phyloP scores from a whole-genome alignment of 2,329 filamentous ascomycete genomes.

The Grosmannia serpens region DNA sequence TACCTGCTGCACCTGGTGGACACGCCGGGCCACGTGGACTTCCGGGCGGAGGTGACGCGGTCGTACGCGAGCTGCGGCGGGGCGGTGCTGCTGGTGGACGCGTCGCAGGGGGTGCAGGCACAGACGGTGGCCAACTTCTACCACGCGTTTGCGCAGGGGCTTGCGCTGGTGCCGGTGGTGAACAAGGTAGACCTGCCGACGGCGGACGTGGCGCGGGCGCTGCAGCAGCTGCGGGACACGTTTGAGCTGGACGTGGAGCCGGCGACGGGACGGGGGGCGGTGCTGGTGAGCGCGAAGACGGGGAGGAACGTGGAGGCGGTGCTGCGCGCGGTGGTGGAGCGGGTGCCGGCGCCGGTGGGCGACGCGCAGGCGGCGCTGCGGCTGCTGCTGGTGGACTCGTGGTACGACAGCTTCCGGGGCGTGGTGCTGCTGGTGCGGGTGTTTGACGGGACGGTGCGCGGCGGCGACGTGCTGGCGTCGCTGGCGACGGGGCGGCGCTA shows the following conservation, averaged over 20 bases:
- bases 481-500: slow-evolving; percentile 85
- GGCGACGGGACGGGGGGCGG: slow-evolving; percentile 38
- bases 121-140: slow-evolving; percentile 99
- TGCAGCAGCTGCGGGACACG: slow-evolving; percentile 73
- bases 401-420: slow-evolving; percentile 94
- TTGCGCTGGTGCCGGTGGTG: slow-evolving; percentile 79
- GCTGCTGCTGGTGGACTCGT: slow-evolving; percentile 87
- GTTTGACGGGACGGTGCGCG: slow-evolving; percentile 74
- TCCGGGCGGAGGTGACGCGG: slow-evolving; percentile 87
- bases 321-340: slow-evolving; percentile 73
- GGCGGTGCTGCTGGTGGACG: slow-evolving; percentile 84
- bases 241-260: slow-evolving; percentile 78
- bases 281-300: slow-evolving; percentile 79
- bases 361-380: slow-evolving; percentile 62
- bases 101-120: slow-evolving; percentile 90
- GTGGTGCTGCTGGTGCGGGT: slow-evolving; percentile 84
- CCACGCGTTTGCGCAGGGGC: slow-evolving; percentile 82
- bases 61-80: slow-evolving; percentile 96
- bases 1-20: slow-evolving; percentile 93
- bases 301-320: slow-evolving; percentile 77
- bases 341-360: slow-evolving; percentile 70
- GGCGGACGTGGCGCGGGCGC: slow-evolving; percentile 73
- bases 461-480: slow-evolving; percentile 78
- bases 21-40: slow-evolving; percentile 95
- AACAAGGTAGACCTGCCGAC: slow-evolving; percentile 95